Base-by-base conservation (phyloP, 352 stramenopile species). In the Globisporangium solare region DNA sequence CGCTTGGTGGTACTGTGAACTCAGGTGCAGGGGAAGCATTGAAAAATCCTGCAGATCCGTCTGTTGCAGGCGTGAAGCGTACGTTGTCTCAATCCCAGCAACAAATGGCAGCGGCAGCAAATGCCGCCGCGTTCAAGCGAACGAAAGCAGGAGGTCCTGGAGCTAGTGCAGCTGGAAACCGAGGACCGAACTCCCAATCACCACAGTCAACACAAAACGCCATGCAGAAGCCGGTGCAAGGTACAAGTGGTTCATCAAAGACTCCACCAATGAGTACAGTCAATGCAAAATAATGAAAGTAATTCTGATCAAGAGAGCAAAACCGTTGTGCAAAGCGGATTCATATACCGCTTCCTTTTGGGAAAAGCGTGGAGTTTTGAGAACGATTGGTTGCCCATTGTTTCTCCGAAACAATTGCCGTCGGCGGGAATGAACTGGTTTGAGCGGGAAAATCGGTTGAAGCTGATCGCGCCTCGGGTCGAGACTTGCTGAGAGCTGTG, bases 211-310 rank as follows among this genome's bases (percentile, higher is more conserved):
- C 70, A 56, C 62, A 74, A 50, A 78, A 70, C 49, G 59, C 66
- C 27, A 86, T 92, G 73, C 79, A 85, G 60, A 92, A 92, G 61
- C 71, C 81, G 53, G 76, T 79, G 45, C 68, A 75, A 71, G 79
- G 79, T 64, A 63, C 71, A 50, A 75, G 76, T 70, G 79, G 78
- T 59, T 84, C 83, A 47, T 89, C 79, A 51, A 93, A 93, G 75
- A 90, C 83, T 63, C 83, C 83, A 65, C 81, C 83, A 51, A 89
- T 93, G 80, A 89, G 83, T 78, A 83, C 83, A 69, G 83, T 93
- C 54, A 93, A 93, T 76, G 83, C 83, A 74, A 93, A 93, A 73
- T 93, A 93, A 52, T 63, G 40, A 53, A 54, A 64, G 61, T 64
- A 64, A 55, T 55, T 55, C 58, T 46, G 56, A 60, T 51, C 43